Base-by-base conservation (phyloP, 768 basidiomycete species). In the Mycena filopes region DNA sequence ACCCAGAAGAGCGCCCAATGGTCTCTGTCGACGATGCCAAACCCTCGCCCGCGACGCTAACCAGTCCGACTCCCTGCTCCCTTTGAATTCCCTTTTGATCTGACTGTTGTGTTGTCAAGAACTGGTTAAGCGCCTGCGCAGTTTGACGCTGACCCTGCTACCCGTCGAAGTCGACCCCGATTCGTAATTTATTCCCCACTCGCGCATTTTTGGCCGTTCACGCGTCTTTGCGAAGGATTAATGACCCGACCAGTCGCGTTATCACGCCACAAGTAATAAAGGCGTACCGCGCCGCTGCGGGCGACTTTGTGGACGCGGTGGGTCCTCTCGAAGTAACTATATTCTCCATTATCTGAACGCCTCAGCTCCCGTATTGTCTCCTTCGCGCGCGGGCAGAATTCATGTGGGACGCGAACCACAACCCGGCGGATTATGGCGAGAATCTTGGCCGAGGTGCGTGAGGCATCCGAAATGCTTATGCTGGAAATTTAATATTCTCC, bases 391-490 rank as follows among this genome's bases (percentile, higher is more conserved):
- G 90, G 50, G 89, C 88, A 25, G 87, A 91, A 62, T 98, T 96
- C 69, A 84, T 93, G 77, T 87, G 84, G 77, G 94, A 96, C 74
- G 93, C 93, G 7, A 88, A 90, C 69, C 82, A 87, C 51, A 88
- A 95, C 75, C 87, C 93, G 31, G 91, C 95, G 4, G 92, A 97
- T 74, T 94, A 91, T 73, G 94, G 88, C 47, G 96, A 98, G 79
- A 95, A 95, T 69, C 70, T 86, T 20, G 88, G 91, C 69, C 84
- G 96, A 78, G 94, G 94, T 88, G 78, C 51, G 81, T 45, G 20
- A n/a, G 38, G 10, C 20, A 6, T 21, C 36, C 31, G 29, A 51
- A 29, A 47, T 47, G 29, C 51, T 12, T 29, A n/a, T 55, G 55
- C 57, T 54, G 41, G 33, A 38, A 43, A 16, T 46, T 25, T n/a